Base-by-base conservation (phyloP, 352 stramenopile species). In the Thalassiosira hispida region DNA sequence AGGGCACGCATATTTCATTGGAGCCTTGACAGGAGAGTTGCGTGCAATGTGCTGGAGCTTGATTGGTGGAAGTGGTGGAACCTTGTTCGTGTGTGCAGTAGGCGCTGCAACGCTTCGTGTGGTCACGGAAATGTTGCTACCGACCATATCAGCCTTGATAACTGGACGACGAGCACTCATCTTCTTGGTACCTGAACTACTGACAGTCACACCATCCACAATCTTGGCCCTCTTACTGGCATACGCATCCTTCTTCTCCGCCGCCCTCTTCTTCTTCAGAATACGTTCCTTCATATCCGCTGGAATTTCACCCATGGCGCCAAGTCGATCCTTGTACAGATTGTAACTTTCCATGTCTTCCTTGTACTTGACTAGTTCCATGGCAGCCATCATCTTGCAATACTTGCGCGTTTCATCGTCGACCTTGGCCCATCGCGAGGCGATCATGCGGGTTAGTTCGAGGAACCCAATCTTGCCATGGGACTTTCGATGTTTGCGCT, bases 331-430 rank as follows among this genome's bases (percentile, higher is more conserved):
- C 69, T 79, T 84, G 40, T 84, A 84, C 18, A 42, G 4, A 53
- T 90, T 90, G 62, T 92, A 88, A 51, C 74, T 72, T 63, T 90
- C 77, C 74, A 87, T 81, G 38, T 92, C 84, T 61, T 91, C 78
- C 31, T 91, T 85, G 66, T 85, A 85, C 53, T 85, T 82, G 8
- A 79, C 72, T 18, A 85, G 52, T 33, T 82, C 78, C 65, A 85
- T 85, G 16, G 65, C 80, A n/a, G 82, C 84, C 56, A 92, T 78
- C 73, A 88, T 81, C 51, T 91, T 85, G 53, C 85, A 92, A 53
- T 88, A 83, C 22, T 84, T 79, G 4, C 68, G 47, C 1, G 77
- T 80, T 56, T 88, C 83, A 11, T 83, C 51, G 51, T 80, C 63
- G 1, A 90, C 69, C 20, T 69, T 59, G n/a, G 79, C 77, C 86